These are phyloP conservation scores for Stenocarpella maydis DNA, from an alignment of 2,329 filamentous ascomycete genomes.

Conservation along the genomic window DNA sequence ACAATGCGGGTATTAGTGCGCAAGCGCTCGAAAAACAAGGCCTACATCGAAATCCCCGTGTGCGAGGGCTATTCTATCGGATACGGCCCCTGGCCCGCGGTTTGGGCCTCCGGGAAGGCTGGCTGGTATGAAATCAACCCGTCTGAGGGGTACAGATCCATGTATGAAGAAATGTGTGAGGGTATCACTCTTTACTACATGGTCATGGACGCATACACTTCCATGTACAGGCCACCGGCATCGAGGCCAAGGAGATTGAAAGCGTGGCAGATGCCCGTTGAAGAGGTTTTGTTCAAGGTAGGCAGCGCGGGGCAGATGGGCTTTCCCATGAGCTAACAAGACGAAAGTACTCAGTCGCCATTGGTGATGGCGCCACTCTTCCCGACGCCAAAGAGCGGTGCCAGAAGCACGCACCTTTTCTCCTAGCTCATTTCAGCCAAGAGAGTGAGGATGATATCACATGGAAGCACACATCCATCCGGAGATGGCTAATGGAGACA, in stretches of 20 bases:
- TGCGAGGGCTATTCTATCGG: conserved; percentile 62
- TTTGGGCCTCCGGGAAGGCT: conserved; percentile 71
- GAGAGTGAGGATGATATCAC: conserved; percentile 45
- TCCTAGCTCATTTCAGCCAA: conserved; percentile 60
- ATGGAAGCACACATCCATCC: conserved; percentile 57
- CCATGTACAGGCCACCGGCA: conserved; percentile 37
- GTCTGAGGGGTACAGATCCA: conserved; percentile 60
- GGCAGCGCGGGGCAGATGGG: neutral
- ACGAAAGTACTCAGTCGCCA: conserved; percentile 56
- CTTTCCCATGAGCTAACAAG: conserved; percentile 25
- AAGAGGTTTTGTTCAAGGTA: conserved; percentile 49
- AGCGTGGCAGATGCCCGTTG: conserved; percentile 41
- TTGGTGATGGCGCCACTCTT: conserved; percentile 61
- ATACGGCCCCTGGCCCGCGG: conserved; percentile 59
- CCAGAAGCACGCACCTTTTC: conserved; percentile 58
- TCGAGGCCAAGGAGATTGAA: conserved; percentile 46
- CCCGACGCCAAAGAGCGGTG: conserved; percentile 58
- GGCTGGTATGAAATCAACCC: conserved; percentile 76
- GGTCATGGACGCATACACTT: conserved; percentile 64
- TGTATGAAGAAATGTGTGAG: conserved; percentile 68
- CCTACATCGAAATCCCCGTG: conserved; percentile 63
- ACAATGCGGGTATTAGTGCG: conserved; percentile 42
- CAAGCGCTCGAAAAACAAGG: conserved; percentile 42
- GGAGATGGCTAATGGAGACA: conserved; percentile 54
- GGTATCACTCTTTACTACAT: conserved; percentile 71